Conservation (phyloP, 225 moss, liverwort and hornwort genomes). For the Bryum argenteum region DNA sequence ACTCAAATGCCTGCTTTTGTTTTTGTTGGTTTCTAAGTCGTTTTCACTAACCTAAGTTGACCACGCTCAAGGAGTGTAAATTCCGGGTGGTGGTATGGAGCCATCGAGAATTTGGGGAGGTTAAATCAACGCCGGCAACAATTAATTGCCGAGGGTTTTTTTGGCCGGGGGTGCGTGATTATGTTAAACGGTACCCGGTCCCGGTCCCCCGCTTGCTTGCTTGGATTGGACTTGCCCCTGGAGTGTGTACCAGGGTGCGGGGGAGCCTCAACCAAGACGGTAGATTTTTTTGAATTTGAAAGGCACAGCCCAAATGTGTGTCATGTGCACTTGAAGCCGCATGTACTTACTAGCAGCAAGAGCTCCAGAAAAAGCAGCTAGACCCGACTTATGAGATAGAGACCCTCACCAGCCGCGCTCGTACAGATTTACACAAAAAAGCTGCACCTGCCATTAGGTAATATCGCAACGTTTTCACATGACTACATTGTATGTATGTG, state of each 20-base stretch:
- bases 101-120: background rate
- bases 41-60: slow-evolving; percentile 27
- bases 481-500: background rate
- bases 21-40: background rate
- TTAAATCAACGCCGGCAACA: slow-evolving; percentile 13
- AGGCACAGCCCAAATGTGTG: slow-evolving; percentile 35
- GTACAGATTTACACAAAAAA: slow-evolving; percentile 21
- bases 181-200: background rate
- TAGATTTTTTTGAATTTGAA: slow-evolving; percentile 35
- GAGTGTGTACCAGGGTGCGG: background rate
- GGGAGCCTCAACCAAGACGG: background rate
- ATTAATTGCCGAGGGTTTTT: background rate
- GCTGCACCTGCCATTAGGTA: slow-evolving; percentile 25
- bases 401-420: slow-evolving; percentile 30
- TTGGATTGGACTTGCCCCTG: slow-evolving; percentile 32
- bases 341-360: slow-evolving; percentile 26
- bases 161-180: background rate
- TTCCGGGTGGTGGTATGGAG: background rate
- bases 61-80: background rate
- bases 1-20: slow-evolving; percentile 3
- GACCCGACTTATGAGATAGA: slow-evolving; percentile 35
- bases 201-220: background rate
- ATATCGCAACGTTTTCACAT: slow-evolving; percentile 20
- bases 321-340: slow-evolving; percentile 33
- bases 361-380: slow-evolving; percentile 23